Percentiles rank a stretch among this genome's conserved stretches.
Evolutionary conservation across 768 basidiomycete species (phyloP).

Genomic region (Podaxis sp.): DNA sequence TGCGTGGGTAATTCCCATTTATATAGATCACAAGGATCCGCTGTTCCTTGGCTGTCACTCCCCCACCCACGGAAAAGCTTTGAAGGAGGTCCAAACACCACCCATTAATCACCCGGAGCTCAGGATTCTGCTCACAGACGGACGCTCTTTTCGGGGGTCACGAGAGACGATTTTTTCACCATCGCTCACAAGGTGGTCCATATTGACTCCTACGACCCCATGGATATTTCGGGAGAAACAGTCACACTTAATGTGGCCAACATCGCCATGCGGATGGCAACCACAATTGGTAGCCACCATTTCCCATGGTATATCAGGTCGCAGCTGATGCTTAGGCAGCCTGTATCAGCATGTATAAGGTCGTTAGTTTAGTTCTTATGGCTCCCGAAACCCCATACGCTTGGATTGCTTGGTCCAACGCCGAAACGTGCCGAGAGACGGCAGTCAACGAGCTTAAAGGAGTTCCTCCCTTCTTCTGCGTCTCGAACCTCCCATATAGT

Average conservation of each 20-base stretch:
- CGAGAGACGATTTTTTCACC: slow-evolving; percentile 10
- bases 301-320: slow-evolving; percentile 12
- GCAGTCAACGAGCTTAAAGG: slow-evolving; percentile 7
- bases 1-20: slow-evolving; percentile 43
- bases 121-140: not conserved
- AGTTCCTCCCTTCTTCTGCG: not conserved
- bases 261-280: slow-evolving; percentile 17
- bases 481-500: slow-evolving; percentile 5
- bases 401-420: not conserved
- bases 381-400: not conserved
- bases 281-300: slow-evolving; percentile 10
- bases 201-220: slow-evolving; percentile 14
- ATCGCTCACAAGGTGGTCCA: not conserved
- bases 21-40: slow-evolving; percentile 19
- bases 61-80: slow-evolving; percentile 15
- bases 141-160: not conserved
- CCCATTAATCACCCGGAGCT: not conserved
- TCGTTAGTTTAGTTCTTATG: not conserved
- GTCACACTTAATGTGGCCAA: slow-evolving; percentile 15
- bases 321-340: not conserved
- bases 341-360: slow-evolving; percentile 1
- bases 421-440: slow-evolving; percentile 7
- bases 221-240: slow-evolving; percentile 16
- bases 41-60: slow-evolving; percentile 15
- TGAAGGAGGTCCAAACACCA: slow-evolving; percentile 7